These are phyloP conservation scores for Mycocentrospora acerina DNA, from an alignment of 2,329 filamentous ascomycete species.

Conservation along the genomic window DNA sequence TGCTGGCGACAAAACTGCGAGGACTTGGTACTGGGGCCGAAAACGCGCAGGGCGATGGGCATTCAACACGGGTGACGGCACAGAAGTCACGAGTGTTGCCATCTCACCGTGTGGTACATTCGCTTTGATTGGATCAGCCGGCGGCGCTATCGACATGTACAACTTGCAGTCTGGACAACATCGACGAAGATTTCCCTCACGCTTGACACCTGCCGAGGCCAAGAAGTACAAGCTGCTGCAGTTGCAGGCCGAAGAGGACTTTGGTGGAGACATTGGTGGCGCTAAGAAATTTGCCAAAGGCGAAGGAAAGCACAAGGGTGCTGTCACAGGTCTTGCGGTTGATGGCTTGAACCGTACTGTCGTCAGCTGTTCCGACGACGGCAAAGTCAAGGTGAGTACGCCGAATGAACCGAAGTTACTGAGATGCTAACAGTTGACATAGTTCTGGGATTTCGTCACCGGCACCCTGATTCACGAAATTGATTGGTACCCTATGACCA, in stretches of 20 bases:
- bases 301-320: conserved; percentile 73
- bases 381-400: conserved; percentile 72
- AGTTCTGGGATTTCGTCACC: conserved; percentile 93
- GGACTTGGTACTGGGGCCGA: conserved; percentile 98
- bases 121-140: conserved; percentile 81
- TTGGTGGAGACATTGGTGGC: conserved; percentile 11
- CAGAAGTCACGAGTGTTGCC: conserved; percentile 79
- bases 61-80: conserved; percentile 79
- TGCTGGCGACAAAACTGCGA: conserved; percentile 76
- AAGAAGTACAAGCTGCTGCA: conserved; percentile 69
- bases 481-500: conserved; percentile 76
- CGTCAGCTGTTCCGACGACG: conserved; percentile 85
- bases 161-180: conserved; percentile 92
- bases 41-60: conserved; percentile 93
- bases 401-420: neutral
- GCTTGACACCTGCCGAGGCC: conserved; percentile 74
- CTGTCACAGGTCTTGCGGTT: conserved; percentile 82
- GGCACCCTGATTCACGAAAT: conserved; percentile 79
- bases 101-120: conserved; percentile 94
- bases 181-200: conserved; percentile 82
- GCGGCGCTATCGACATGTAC: conserved; percentile 88
- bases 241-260: conserved; percentile 56
- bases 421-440: conserved; percentile 12
- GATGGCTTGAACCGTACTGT: conserved; percentile 86
- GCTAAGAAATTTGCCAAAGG: conserved; percentile 48